Conservation (phyloP, 192 early-diverging fungal genomes). For the Backusella macrospora region DNA sequence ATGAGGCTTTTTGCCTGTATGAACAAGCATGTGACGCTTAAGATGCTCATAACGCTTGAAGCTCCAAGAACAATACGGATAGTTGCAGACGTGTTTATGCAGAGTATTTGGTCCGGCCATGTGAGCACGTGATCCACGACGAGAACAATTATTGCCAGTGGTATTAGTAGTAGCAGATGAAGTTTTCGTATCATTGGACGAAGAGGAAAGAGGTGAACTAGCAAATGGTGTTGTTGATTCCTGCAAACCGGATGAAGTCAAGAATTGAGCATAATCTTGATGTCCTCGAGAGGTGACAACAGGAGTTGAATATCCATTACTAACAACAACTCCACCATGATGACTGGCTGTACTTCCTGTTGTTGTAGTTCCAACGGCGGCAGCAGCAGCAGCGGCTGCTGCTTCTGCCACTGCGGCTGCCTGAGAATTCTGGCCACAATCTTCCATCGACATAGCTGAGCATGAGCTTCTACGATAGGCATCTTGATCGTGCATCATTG, state of each 20-base stretch:
- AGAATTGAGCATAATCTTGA: constrained; percentile 17
- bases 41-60: constrained; percentile 85
- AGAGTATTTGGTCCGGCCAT: constrained; percentile 17
- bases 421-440: constrained; percentile 13
- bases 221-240: neutral
- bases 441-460: constrained; percentile 33
- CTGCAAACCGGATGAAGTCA: constrained; percentile 28
- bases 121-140: constrained; percentile 27
- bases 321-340: neutral
- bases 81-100: constrained; percentile 50
- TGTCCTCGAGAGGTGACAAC: neutral
- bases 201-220: neutral
- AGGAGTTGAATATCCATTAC: neutral
- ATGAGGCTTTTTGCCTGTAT: constrained; percentile 76
- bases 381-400: constrained; percentile 32
- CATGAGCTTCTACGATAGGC: constrained; percentile 37
- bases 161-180: constrained; percentile 11
- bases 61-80: constrained; percentile 54
- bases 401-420: constrained; percentile 6
- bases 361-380: constrained; percentile 26
- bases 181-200: neutral
- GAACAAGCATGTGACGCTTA: constrained; percentile 78
- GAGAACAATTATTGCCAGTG: neutral
- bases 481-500: constrained; percentile 27
- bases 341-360: constrained; percentile 23